These are phyloP conservation scores for Adansonia rubrostipa DNA, from an alignment of 441 rosid genomes.

Conservation along the genomic window DNA sequence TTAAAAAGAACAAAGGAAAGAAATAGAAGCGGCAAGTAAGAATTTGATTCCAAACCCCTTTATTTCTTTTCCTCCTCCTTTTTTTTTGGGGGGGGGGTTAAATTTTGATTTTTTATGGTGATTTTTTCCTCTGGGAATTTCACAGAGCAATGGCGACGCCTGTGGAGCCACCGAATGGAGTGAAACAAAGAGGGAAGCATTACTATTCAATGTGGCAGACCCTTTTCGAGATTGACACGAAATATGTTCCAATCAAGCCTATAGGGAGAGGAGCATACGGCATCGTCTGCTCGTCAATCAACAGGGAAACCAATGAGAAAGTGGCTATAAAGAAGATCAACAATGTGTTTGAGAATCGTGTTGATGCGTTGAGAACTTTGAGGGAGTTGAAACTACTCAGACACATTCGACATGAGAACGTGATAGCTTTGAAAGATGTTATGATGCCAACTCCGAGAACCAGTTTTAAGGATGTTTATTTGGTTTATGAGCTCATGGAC, in stretches of 20 bases:
- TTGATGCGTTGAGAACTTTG: constrained; percentile 64
- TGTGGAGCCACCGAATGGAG: constrained; percentile 71
- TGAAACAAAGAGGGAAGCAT: constrained; percentile 55
- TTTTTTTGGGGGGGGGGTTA: not conserved
- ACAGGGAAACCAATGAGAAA: constrained; percentile 62
- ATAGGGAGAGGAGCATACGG: constrained; percentile 77
- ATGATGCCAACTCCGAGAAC: constrained; percentile 40
- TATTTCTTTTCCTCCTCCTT: not conserved
- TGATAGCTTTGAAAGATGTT: constrained; percentile 65
- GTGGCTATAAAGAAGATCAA: constrained; percentile 75
- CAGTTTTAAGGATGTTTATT: constrained; percentile 60
- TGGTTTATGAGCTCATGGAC: constrained; percentile 78
- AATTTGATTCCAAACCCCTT: constrained; percentile 30
- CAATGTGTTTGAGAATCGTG: constrained; percentile 62
- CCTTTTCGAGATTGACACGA: constrained; percentile 70
- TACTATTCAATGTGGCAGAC: constrained; percentile 73
- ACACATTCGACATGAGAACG: constrained; percentile 66
- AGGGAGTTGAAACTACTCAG: constrained; percentile 69
- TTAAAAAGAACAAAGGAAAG: constrained; percentile 25
- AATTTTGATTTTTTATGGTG: not conserved
- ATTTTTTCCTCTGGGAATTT: not conserved
- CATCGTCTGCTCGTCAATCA: constrained; percentile 66
- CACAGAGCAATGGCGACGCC: constrained; percentile 58
- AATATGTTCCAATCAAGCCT: constrained; percentile 71
- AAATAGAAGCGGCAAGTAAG: constrained; percentile 43